These are phyloP conservation scores for Pseudocercospora eumusae DNA, from an alignment of 2,329 filamentous ascomycete genomes.

Conservation along the genomic window DNA sequence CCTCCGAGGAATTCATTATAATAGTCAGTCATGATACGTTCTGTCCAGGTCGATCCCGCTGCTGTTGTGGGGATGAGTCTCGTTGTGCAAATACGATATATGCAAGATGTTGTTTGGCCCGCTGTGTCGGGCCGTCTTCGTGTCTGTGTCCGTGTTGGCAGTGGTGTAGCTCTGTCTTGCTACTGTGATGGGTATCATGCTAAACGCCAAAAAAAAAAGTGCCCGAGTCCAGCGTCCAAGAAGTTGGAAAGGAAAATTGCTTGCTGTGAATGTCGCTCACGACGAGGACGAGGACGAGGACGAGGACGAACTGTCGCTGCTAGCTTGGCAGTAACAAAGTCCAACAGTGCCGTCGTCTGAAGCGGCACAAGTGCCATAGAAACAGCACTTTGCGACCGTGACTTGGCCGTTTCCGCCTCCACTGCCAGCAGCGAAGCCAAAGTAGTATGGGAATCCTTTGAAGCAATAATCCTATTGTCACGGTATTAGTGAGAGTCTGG, in stretches of 20 bases:
- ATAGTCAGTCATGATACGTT: background rate
- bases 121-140: background rate
- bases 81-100: background rate
- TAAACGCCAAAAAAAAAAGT: background rate
- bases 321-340: background rate
- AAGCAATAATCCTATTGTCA: background rate
- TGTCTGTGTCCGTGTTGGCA: background rate
- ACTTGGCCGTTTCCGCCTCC: background rate
- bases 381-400: background rate
- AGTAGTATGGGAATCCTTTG: background rate
- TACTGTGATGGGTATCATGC: background rate
- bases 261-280: background rate
- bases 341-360: background rate
- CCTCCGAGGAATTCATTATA: too few relatives aligned
- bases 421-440: background rate
- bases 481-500: background rate
- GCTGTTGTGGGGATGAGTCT: conserved; percentile 3
- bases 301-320: background rate
- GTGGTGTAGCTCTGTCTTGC: background rate
- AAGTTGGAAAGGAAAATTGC: background rate
- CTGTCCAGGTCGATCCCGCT: background rate
- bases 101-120: background rate
- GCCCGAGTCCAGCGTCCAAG: background rate
- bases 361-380: background rate
- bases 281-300: background rate